Evolutionary conservation across 768 basidiomycete species (phyloP).

Genomic region (Dentipellis fragilis): DNA sequence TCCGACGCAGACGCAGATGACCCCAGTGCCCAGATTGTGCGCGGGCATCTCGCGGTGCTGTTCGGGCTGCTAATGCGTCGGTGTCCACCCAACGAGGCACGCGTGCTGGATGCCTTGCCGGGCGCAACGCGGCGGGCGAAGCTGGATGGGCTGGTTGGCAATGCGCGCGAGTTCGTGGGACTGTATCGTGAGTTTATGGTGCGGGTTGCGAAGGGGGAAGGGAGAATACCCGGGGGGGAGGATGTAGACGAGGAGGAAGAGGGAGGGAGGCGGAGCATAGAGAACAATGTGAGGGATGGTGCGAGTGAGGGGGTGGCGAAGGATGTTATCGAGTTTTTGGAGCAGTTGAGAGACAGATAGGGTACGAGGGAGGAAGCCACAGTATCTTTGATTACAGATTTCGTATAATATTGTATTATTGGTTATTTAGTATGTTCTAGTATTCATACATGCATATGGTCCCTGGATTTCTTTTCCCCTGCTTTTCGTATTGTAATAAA

Average conservation of each 20-base stretch:
- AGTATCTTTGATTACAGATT: too few species aligned
- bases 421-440: too few species aligned
- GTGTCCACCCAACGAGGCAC: conserved; percentile 21
- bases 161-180: conserved; percentile 30
- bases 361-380: too few species aligned
- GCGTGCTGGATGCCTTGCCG: conserved; percentile 26
- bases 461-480: too few species aligned
- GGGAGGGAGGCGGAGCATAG: conserved; percentile 3
- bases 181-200: conserved; percentile 29
- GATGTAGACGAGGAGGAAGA: conserved; percentile 8
- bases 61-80: conserved; percentile 42
- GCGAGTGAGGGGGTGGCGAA: conserved; percentile 22
- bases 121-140: conserved; percentile 22
- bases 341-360: conserved; percentile 22
- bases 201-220: conserved; percentile 15
- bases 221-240: conserved; percentile 5
- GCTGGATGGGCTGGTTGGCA: conserved; percentile 24
- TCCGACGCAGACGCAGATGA: conserved; percentile 19
- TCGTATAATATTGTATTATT: too few species aligned
- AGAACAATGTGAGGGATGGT: conserved; percentile 2
- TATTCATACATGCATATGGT: too few species aligned
- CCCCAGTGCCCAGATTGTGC: conserved; percentile 36
- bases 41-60: conserved; percentile 67
- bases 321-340: conserved; percentile 44
- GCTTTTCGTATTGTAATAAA: too few species aligned